These are phyloP conservation scores for Rhodamnia argentea DNA, from an alignment of 345 rosid genomes.

Conservation along the genomic window DNA sequence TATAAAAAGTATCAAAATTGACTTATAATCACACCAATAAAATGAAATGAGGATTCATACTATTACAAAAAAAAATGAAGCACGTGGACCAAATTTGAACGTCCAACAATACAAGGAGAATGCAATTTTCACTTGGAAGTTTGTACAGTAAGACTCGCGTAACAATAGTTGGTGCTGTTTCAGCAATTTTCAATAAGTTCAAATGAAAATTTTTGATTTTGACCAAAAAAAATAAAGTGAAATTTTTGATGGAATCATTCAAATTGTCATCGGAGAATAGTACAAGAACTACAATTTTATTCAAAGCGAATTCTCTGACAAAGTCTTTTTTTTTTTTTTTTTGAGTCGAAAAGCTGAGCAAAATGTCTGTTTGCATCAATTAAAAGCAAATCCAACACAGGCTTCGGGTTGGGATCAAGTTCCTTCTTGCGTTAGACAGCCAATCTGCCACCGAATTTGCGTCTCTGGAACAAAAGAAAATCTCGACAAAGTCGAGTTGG, in stretches of 20 bases:
- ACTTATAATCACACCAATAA: background rate
- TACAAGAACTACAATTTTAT: background rate
- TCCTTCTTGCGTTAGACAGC: too few relatives aligned
- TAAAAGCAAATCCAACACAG: too few relatives aligned
- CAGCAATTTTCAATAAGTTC: fast-evolving
- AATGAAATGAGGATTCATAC: fast-evolving
- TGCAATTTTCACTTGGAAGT: background rate
- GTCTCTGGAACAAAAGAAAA: too few relatives aligned
- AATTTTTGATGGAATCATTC: background rate
- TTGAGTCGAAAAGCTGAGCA: too few relatives aligned
- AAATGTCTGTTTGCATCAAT: too few relatives aligned
- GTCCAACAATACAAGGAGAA: background rate
- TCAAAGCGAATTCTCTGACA: too few relatives aligned
- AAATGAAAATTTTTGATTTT: background rate
- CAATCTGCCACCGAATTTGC: too few relatives aligned
- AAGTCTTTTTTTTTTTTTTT: too few relatives aligned
- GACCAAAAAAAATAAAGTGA: too few relatives aligned
- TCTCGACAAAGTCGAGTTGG: too few relatives aligned
- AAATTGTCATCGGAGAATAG: background rate
- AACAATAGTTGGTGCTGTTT: fast-evolving
- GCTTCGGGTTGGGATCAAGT: too few relatives aligned
- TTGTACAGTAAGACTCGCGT: fast-evolving
- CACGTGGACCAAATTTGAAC: background rate
- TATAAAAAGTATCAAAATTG: background rate
- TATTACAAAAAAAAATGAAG: fast-evolving